Base-by-base conservation (phyloP, 139 green algal genomes). In the Picochlorum sp. region DNA sequence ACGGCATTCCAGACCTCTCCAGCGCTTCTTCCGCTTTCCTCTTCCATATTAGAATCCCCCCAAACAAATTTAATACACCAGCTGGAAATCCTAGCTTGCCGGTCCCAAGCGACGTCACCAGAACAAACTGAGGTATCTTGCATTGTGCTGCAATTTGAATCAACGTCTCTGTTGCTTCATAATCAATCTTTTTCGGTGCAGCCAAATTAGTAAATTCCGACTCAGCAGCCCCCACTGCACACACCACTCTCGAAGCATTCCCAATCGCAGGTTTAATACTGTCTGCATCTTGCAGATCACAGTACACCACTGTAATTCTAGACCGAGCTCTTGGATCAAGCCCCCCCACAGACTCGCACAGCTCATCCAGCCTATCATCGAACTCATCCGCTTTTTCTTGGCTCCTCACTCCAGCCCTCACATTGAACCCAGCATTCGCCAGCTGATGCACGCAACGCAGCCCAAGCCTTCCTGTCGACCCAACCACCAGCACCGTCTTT, bases 21-120 rank as follows among this genome's bases (percentile, higher is more conserved):
- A 96, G 81, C 22, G 78, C 82, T 63, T 82, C 73, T 67, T 96
- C 88, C 3, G 89, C 84, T 59, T 79, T 50, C 20, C 81, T 73
- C 85, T 97, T 97, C 58, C 66, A 88, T 8, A 69, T 64, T 52
- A 97, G 81, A 25, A 96, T 65, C 31, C 86, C 88, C 45, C 88
- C 86, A 57, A 96, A 96, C 36, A 91, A 68, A 74, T 93, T 93
- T 9, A 94, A 67, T 12, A 83, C 47, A 24, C 60, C 67, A 44
- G 84, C 81, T 22, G 84, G 84, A 40, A 71, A 85, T 31, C 84
- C 84, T 32, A 91, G 44, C 64, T 94, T 96, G 58, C 74, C 85
- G 8, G 89, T 94, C 31, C 89, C 89, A 22, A 97, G 68, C 0
- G 72, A 85, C 3, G 79, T 85, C 14, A 95, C 80, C 55, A 96